phyloP scores from a whole-genome alignment of 176 grass and related monocot genomes.

The Musa itinerans region DNA sequence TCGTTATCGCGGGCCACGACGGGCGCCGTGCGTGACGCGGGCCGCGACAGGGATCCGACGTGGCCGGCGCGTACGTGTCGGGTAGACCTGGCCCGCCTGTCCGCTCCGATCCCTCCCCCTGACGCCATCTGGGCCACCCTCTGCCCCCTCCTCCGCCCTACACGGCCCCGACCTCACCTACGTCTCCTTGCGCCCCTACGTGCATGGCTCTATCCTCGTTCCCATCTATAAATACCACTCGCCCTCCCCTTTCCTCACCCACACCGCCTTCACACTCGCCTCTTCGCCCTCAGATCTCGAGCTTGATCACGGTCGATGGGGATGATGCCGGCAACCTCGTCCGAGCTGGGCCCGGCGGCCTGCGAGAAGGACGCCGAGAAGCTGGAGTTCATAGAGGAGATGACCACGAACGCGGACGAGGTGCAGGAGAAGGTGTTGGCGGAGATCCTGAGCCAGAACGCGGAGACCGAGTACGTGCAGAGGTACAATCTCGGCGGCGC shows the following conservation, averaged over 20 bases:
- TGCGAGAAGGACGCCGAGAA: conserved; percentile 60
- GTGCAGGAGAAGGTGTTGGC: conserved; percentile 55
- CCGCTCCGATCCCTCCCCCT: conserved; percentile 5
- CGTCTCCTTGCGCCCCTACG: conserved; percentile 24
- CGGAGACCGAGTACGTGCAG: conserved; percentile 72
- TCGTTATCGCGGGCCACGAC: conserved; percentile 4
- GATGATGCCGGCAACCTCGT: too few species aligned
- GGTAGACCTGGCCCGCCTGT: conserved; percentile 45
- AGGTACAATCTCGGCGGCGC: conserved; percentile 48
- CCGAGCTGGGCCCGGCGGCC: conserved; percentile 22
- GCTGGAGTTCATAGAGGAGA: conserved; percentile 81
- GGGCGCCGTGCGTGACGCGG: conserved; percentile 6
- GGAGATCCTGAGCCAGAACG: conserved; percentile 68
- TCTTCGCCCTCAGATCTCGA: background rate
- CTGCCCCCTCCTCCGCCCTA: conserved; percentile 10
- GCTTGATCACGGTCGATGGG: background rate
- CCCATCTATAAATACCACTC: conserved; percentile 35
- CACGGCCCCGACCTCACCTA: background rate
- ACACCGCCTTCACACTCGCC: background rate
- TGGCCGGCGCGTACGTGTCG: conserved; percentile 40
- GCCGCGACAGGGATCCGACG: conserved; percentile 13
- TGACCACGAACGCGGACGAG: conserved; percentile 42
- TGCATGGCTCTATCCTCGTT: conserved; percentile 39
- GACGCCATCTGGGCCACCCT: conserved; percentile 51
- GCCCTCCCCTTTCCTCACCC: conserved; percentile 10